Percentiles rank a stretch among this genome's conserved stretches.
These are phyloP conservation scores for Euphrasia arctica DNA, from an alignment of 305 asterid species.

Conservation along the genomic window DNA sequence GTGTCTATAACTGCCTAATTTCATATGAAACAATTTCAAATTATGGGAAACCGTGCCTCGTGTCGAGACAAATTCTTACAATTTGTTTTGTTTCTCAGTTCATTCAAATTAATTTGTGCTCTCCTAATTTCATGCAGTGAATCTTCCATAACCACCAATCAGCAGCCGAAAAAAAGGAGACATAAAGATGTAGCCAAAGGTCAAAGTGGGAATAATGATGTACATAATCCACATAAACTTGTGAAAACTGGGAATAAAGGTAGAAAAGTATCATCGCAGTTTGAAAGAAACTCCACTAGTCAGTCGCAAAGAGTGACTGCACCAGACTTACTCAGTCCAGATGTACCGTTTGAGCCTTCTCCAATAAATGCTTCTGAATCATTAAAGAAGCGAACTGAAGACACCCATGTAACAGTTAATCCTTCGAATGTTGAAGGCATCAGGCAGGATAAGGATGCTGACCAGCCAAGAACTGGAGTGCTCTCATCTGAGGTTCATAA, in stretches of 20 bases:
- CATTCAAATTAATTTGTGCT: slow-evolving; percentile 15
- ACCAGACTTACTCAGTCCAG: slow-evolving; percentile 37
- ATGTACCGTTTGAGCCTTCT: slow-evolving; percentile 38
- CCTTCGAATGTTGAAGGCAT: slow-evolving; percentile 40
- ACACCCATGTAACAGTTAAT: slow-evolving; percentile 35
- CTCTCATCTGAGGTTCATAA: slow-evolving; percentile 42
- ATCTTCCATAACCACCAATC: slow-evolving; percentile 47
- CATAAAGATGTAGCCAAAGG: slow-evolving; percentile 67
- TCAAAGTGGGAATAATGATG: slow-evolving; percentile 47
- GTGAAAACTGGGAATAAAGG: slow-evolving; percentile 65
- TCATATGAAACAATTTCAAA: slow-evolving; percentile 1
- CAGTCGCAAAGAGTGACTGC: slow-evolving; percentile 38
- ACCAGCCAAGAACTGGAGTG: slow-evolving; percentile 47
- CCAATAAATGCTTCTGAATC: slow-evolving; percentile 45
- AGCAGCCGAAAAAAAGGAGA: slow-evolving; percentile 81
- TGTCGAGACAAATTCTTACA: slow-evolving; percentile 12
- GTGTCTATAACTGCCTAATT: slow-evolving; percentile 18
- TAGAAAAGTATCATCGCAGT: slow-evolving; percentile 47
- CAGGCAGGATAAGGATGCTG: slow-evolving; percentile 44
- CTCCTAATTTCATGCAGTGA: slow-evolving; percentile 49
- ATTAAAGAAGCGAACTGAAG: slow-evolving; percentile 44
- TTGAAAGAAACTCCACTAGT: slow-evolving; percentile 42
- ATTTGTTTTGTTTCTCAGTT: slow-evolving; percentile 9
- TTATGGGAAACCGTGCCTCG: slow-evolving; percentile 5
- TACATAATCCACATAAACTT: slow-evolving; percentile 46